Conservation (phyloP, 2,329 filamentous ascomycete species). For the Cladosporium sp. region DNA sequence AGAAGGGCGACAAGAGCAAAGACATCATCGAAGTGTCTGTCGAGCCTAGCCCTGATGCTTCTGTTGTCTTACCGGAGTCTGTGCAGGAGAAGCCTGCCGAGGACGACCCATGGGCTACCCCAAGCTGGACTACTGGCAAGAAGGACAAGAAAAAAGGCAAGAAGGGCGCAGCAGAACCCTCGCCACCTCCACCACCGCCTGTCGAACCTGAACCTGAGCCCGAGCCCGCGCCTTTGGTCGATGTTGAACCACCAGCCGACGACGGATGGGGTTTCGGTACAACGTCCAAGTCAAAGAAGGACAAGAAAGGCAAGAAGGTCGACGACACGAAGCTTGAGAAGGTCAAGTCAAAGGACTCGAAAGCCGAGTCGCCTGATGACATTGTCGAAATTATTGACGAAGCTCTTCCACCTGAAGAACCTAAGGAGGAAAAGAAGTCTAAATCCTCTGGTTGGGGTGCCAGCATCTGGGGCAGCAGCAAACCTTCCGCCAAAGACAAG, state of each 20-base stretch:
- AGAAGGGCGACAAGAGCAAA: conserved; percentile 38
- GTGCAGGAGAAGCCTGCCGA: conserved; percentile 38
- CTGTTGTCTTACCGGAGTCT: conserved; percentile 46
- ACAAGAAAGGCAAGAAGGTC: conserved; percentile 46
- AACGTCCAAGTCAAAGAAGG: conserved; percentile 52
- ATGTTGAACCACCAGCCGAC: conserved; percentile 27
- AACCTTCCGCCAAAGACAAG: conserved; percentile 36
- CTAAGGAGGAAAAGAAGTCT: conserved; percentile 45
- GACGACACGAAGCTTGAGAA: conserved; percentile 35
- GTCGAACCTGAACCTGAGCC: conserved; percentile 7
- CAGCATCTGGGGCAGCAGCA: conserved; percentile 33
- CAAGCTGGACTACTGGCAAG: conserved; percentile 45
- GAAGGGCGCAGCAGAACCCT: conserved; percentile 36
- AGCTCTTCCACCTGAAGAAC: conserved; percentile 20
- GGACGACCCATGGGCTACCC: conserved; percentile 32
- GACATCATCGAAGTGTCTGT: conserved; percentile 42
- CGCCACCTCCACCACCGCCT: conserved; percentile 47
- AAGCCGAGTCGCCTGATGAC: conserved; percentile 32
- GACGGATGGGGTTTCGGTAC: conserved; percentile 33
- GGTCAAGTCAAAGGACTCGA: conserved; percentile 37
- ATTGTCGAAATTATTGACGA: conserved; percentile 29
- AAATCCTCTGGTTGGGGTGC: conserved; percentile 38
- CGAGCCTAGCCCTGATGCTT: conserved; percentile 32
- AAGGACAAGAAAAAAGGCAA: conserved; percentile 59
- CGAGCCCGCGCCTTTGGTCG: conserved; percentile 22